A percentile compares a stretch with the other conserved stretches of the same genome.
Conservation (phyloP, 768 basidiomycete species). For the Dentipellis fragilis region DNA sequence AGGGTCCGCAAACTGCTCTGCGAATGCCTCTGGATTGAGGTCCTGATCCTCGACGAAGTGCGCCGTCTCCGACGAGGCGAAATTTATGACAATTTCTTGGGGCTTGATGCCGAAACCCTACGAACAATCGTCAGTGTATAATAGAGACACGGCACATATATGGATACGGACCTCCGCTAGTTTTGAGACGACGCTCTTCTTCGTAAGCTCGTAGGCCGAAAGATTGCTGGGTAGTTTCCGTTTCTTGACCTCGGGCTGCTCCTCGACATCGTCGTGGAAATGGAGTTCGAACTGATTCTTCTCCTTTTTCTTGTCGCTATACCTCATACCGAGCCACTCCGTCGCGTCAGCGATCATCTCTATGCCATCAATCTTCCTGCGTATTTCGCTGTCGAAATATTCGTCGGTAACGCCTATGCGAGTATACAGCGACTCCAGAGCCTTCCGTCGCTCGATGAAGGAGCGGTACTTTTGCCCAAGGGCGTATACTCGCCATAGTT, state of each 20-base stretch:
- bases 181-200: slow-evolving; percentile 65
- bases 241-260: slow-evolving; percentile 34
- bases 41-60: slow-evolving; percentile 79
- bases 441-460: slow-evolving; percentile 61
- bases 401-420: slow-evolving; percentile 61
- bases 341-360: slow-evolving; percentile 87
- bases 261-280: slow-evolving; percentile 64
- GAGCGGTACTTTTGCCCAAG: slow-evolving; percentile 88
- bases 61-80: slow-evolving; percentile 45
- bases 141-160: neutral
- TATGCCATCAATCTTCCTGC: slow-evolving; percentile 61
- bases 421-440: slow-evolving; percentile 53
- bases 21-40: slow-evolving; percentile 66
- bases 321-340: slow-evolving; percentile 84
- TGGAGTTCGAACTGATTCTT: slow-evolving; percentile 41
- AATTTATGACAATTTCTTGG: slow-evolving; percentile 80
- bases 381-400: slow-evolving; percentile 66
- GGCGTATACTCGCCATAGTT: slow-evolving; percentile 87
- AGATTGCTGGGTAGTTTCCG: slow-evolving; percentile 77
- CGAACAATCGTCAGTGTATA: slow-evolving; percentile 1
- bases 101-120: slow-evolving; percentile 82
- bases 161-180: slow-evolving; percentile 63
- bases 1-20: slow-evolving; percentile 77
- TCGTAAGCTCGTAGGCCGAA: slow-evolving; percentile 76
- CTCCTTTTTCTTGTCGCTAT: slow-evolving; percentile 63